Conservation (phyloP, 345 rosid species). For the Salix udensis region DNA sequence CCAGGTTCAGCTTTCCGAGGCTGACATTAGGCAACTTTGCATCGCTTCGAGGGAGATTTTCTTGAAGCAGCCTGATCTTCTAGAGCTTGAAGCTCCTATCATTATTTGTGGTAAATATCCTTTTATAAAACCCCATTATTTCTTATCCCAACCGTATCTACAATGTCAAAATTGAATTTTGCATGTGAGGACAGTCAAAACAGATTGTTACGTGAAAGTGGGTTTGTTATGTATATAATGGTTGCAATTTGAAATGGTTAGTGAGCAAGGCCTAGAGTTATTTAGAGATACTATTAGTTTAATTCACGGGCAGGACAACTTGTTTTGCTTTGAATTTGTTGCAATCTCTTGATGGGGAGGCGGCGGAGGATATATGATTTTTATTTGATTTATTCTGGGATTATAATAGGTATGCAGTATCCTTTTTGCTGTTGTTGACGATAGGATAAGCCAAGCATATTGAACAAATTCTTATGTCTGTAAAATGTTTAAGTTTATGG, state of each 20-base stretch:
- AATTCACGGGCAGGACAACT: background rate
- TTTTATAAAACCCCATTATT: background rate
- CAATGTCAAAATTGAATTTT: background rate
- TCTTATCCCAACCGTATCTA: background rate
- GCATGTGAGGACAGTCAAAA: background rate
- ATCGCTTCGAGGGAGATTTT: conserved; percentile 19
- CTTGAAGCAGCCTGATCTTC: conserved; percentile 25
- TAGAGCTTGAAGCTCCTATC: conserved; percentile 34
- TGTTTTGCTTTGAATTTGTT: background rate
- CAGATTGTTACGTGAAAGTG: background rate
- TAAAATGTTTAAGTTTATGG: background rate
- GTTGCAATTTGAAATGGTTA: background rate
- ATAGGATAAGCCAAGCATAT: background rate
- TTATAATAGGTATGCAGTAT: background rate
- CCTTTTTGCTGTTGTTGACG: background rate
- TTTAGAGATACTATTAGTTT: background rate
- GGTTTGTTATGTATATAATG: background rate
- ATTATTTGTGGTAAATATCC: conserved; percentile 24
- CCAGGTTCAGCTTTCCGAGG: conserved; percentile 29
- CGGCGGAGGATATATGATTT: background rate
- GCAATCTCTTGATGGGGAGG: background rate
- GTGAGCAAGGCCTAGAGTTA: background rate
- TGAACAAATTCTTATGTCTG: background rate
- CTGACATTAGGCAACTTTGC: conserved; percentile 29
- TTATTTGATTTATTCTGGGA: background rate